Percentiles rank a stretch among this genome's conserved stretches.
Evolutionary conservation across 306 rosid genomes (phyloP).

Genomic region (Corylus americana): DNA sequence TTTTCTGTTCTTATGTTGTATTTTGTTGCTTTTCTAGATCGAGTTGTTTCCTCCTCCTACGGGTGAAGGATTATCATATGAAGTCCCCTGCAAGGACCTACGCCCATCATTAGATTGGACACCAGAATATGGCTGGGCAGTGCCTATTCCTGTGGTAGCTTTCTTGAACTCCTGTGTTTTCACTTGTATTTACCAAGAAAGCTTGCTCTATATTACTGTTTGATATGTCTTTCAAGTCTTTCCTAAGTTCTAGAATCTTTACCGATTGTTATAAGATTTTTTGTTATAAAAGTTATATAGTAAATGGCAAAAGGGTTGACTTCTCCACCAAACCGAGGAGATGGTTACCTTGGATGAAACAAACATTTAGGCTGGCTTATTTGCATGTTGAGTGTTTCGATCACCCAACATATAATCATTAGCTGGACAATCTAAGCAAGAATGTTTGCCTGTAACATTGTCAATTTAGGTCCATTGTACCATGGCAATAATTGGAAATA

Average conservation of each 20-base stretch:
- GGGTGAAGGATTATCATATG: constrained; percentile 74
- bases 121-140: constrained; percentile 69
- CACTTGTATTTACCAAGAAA: constrained; percentile 12
- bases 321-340: neutral
- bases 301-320: neutral
- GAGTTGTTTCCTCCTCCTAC: constrained; percentile 67
- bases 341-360: neutral
- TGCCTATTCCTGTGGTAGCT: constrained; percentile 54
- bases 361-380: neutral
- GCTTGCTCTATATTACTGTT: neutral
- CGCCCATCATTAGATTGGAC: constrained; percentile 87
- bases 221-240: neutral
- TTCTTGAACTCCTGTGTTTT: constrained; percentile 24
- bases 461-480: too few relatives aligned
- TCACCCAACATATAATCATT: too few relatives aligned
- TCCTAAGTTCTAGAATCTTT: neutral
- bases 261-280: neutral
- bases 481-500: neutral
- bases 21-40: constrained; percentile 46
- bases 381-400: neutral
- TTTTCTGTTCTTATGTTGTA: neutral
- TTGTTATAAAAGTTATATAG: neutral
- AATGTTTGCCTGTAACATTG: too few relatives aligned
- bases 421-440: too few relatives aligned
- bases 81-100: constrained; percentile 56